Conservation (phyloP, 2,329 filamentous ascomycete genomes). For the Coniochaeta sp. region DNA sequence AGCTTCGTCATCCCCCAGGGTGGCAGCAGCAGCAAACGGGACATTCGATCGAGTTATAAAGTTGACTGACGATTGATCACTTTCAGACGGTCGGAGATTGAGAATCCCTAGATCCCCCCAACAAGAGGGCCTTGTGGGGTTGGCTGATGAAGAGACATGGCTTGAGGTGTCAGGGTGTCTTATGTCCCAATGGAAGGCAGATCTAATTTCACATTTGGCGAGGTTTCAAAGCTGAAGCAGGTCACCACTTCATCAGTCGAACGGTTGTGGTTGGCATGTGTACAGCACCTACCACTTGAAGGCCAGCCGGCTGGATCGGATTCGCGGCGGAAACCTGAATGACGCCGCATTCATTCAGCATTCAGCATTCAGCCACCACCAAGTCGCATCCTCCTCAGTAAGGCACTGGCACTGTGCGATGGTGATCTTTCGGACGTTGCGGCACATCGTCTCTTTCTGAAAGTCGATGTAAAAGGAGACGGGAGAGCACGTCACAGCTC, state of each 20-base stretch:
- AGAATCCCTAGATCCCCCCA: not conserved
- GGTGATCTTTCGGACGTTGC: not conserved
- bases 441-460: not conserved
- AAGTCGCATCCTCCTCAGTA: not conserved
- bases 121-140: not conserved
- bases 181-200: no score
- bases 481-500: not conserved
- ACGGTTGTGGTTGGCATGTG: not conserved
- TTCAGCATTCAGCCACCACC: not conserved
- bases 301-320: not conserved
- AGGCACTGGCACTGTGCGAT: no score
- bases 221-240: slow-evolving; percentile 1
- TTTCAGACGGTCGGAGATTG: not conserved
- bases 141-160: not conserved
- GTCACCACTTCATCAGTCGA: no score
- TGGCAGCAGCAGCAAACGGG: not conserved
- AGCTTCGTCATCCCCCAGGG: not conserved
- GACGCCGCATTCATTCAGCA: not conserved
- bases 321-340: not conserved
- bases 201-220: not conserved
- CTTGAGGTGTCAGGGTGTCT: not conserved
- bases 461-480: not conserved
- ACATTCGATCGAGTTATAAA: not conserved
- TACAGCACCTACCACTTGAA: no score
- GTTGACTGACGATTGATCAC: not conserved